A percentile compares a stretch with the other conserved stretches of the same genome.
phyloP scores from a whole-genome alignment of 768 basidiomycete genomes.

The Mycena epipterygia region DNA sequence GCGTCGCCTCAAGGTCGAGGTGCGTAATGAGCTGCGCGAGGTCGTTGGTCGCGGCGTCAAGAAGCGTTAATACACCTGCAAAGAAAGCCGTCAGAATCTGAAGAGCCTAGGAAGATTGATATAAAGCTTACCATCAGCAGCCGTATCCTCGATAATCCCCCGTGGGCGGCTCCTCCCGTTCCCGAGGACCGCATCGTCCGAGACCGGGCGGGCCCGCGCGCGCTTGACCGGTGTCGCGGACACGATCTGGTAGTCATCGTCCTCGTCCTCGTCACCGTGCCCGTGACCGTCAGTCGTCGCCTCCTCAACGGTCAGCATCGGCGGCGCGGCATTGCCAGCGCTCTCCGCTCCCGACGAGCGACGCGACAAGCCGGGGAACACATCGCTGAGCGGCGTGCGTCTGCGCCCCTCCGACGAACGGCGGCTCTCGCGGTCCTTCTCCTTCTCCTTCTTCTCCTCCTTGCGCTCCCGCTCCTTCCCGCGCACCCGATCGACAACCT shows the following conservation, averaged over 20 bases:
- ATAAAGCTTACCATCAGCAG: slow-evolving; percentile 64
- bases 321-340: slow-evolving; percentile 16
- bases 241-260: slow-evolving; percentile 29
- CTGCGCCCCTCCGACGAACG: slow-evolving; percentile 64
- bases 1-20: slow-evolving; percentile 88
- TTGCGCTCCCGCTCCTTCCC: slow-evolving; percentile 39
- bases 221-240: slow-evolving; percentile 60
- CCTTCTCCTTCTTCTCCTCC: slow-evolving; percentile 38
- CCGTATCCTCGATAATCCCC: slow-evolving; percentile 70
- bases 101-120: slow-evolving; percentile 6
- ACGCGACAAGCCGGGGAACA: slow-evolving; percentile 66
- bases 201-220: slow-evolving; percentile 68
- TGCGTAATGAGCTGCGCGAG: slow-evolving; percentile 82
- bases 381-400: slow-evolving; percentile 66
- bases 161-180: slow-evolving; percentile 59
- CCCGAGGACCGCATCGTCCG: slow-evolving; percentile 54
- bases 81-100: slow-evolving; percentile 15
- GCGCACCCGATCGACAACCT: slow-evolving; percentile 47
- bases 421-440: slow-evolving; percentile 57
- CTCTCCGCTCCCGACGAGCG: slow-evolving; percentile 32
- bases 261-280: slow-evolving; percentile 40
- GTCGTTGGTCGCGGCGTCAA: slow-evolving; percentile 87
- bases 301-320: slow-evolving; percentile 61
- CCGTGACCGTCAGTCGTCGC: slow-evolving; percentile 68
- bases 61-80: slow-evolving; percentile 71